Base-by-base conservation (phyloP, 805 yeast genomes). In the Saccharomycopsis sp. region DNA sequence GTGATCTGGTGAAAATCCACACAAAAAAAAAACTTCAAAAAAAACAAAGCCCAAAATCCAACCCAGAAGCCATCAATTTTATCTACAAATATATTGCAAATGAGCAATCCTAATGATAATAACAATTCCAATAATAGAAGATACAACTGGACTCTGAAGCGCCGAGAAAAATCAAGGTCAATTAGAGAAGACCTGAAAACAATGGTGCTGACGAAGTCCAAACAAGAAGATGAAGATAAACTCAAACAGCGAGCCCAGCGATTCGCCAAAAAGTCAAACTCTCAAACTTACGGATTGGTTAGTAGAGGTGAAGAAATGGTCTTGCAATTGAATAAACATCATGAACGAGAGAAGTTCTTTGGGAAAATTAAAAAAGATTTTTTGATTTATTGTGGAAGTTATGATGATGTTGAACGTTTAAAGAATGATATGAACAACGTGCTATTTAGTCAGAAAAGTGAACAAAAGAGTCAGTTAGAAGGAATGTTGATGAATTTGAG, bases 401-500 rank as follows among this genome's bases (percentile, higher is more conserved):
- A 31, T 21, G 31, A 34, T 13, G 33, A 40, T 18, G 17, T 25
- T 23, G 17, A 29, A 5, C 8, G 12, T 26, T 30, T 40, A 10
- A 15, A 27, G 18, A 15, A 26, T 13, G 44, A 33, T n/a, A n/a
- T 19, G 9, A 28, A 6, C n/a, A 28, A 33, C 10, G 10, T 19
- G 15, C 8, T 5, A 8, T 9, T 5, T 28, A 15, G 19, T 5
- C n/a, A 34, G 15, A 12, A 21, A 9, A 8, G 29, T 14, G 29
- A 17, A 10, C 12, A 31, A 18, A 46, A 45, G 31, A 39, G 40
- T 21, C 34, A 36, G 18, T 34, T 45, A 10, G 68, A 63, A 33
- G 46, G 55, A 6, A 55, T 61, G 3, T 48, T 67, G 21, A 54
- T 66, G 63, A 53, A 61, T 14, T 54, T 66, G 28, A 49, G 83